These are phyloP conservation scores for Entonaema liquescens DNA, from an alignment of 495 filamentous ascomycete species.

Conservation along the genomic window DNA sequence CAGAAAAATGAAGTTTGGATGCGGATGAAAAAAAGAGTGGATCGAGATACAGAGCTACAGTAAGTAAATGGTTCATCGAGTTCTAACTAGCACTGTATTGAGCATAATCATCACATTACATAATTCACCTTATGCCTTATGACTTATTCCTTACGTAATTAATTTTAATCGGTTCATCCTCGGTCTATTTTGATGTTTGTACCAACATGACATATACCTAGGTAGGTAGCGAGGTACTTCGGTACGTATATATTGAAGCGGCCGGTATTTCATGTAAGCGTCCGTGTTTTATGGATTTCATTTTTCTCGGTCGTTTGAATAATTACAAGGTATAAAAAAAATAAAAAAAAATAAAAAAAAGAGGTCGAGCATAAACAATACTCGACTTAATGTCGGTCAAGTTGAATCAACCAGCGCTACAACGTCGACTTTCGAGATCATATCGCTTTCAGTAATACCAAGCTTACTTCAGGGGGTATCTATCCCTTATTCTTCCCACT, in stretches of 20 bases:
- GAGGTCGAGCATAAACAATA: neutral
- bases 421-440: slow-evolving; percentile 2
- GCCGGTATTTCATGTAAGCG: slow-evolving; percentile 10
- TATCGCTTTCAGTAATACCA: neutral
- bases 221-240: neutral
- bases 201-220: neutral
- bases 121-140: neutral
- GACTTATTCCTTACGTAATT: neutral
- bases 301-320: neutral
- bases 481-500: slow-evolving; percentile 4
- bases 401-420: slow-evolving; percentile 10
- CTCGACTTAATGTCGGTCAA: slow-evolving; percentile 3
- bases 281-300: slow-evolving; percentile 5
- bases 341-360: no score
- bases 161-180: neutral
- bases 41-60: neutral
- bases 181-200: neutral
- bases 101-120: neutral
- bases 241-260: neutral
- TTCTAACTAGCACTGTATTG: neutral
- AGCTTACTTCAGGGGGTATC: neutral
- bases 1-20: slow-evolving; percentile 38
- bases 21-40: slow-evolving; percentile 26
- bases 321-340: no score
- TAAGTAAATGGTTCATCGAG: neutral